These are phyloP conservation scores for Celoporthe dispersa DNA, from an alignment of 2,329 filamentous ascomycete species.

Conservation along the genomic window DNA sequence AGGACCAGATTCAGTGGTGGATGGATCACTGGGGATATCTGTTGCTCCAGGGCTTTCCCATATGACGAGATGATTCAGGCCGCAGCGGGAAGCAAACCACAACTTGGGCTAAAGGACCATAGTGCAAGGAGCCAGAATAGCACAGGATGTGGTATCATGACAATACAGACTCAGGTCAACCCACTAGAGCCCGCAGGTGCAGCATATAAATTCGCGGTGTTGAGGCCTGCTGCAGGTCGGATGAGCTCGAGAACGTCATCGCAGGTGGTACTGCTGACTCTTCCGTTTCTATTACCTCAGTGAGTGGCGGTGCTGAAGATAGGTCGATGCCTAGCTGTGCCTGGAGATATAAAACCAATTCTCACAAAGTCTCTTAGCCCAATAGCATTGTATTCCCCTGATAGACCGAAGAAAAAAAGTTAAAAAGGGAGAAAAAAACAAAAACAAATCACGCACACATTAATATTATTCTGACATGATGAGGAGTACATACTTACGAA, in stretches of 20 bases:
- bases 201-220: neutral
- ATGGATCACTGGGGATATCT: slow-evolving; percentile 17
- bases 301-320: neutral
- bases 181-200: neutral
- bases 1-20: slow-evolving; percentile 16
- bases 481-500: neutral
- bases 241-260: neutral
- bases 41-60: slow-evolving; percentile 15
- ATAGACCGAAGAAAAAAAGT: no score
- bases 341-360: no score
- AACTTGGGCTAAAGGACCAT: neutral
- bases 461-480: neutral
- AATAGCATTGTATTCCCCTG: no score
- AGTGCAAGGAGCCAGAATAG: neutral
- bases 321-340: neutral
- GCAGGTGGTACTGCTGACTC: neutral
- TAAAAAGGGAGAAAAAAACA: neutral
- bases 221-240: neutral
- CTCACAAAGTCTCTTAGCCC: no score
- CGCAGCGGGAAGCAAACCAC: neutral
- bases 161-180: neutral
- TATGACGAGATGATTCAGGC: neutral
- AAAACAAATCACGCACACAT: no score
- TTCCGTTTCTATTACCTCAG: neutral
- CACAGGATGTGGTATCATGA: neutral